Evolutionary conservation across 179 eudicot species (phyloP), one percentile per base, ranked within the genome.

Genomic region (Nepenthes alata): DNA sequence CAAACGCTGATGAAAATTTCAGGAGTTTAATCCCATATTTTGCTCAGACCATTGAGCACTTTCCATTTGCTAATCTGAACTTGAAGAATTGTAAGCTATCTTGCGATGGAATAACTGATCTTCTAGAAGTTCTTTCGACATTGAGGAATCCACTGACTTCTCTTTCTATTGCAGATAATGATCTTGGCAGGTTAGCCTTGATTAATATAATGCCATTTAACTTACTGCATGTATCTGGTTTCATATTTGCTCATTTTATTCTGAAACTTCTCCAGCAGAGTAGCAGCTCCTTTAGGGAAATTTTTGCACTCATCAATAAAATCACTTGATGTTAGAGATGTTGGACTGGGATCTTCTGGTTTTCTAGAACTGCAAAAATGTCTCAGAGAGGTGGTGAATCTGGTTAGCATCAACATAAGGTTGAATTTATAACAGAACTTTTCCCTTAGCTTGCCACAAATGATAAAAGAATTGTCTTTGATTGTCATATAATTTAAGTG

Each of bases 151-250:
- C 87, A 34, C 64, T 89, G 55, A 66, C 76, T 37, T 73, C 78
- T 59, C 90, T 93, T 57, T 87, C 89, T n/a, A 67, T 93, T 48
- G 85, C 87, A 55, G 97, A 74, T 69, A 87, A 93, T 79, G 67
- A 74, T 65, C 95, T 93, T 68, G 93, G 94, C 77, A 83, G 93
- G 97, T 89, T 63, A 74, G 78, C 72, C 38, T 53, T 50, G 16
- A 6, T 56, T 55, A 45, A 8, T 41, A 25, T 63, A 8, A n/a
- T 14, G 35, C 4, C 10, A 14, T 47, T 3, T 47, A 11, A 25
- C 34, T 55, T 15, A 14, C 47, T 55, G 15, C 51, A 45, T 58
- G 4, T 64, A n/a, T 37, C 52, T n/a, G 34, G 37, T 50, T 58
- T 62, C 35, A 25, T 47, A 5, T 35, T 37, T 69, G 35, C 45